Base-by-base conservation (phyloP, 176 grass and related monocot genomes). In the Carex pumila region DNA sequence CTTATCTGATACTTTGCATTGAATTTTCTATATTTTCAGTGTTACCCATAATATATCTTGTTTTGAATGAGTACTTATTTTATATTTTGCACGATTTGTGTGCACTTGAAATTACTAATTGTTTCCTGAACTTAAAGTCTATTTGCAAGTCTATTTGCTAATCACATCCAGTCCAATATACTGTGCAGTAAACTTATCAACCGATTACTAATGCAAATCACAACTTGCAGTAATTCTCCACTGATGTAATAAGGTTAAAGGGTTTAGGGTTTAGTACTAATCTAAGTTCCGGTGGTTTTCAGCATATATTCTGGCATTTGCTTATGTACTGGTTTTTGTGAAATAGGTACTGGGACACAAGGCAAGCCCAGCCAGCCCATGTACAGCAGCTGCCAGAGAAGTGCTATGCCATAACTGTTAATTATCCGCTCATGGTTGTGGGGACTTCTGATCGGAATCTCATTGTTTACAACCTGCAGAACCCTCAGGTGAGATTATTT, bases 401-500 rank as follows among this genome's bases (percentile, higher is more conserved):
- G 32, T 92, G 90, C 82, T 94, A 91, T 71, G 79, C 95, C 80
- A 80, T 98, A 77, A 91, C 95, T 65, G 95, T 98, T 83, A 90
- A 83, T 79, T 98, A 98, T 79, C 92, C 92, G 43, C 89, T 98
- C 83, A 94, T 98, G 95, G 94, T 98, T 86, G 92, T 98, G 84
- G 95, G 95, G 60, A 98, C 92, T 47, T 86, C 95, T 43, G 95
- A 94, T 81, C 90, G 91, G 56, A 86, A 98, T 37, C 58, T 98
- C 8, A 85, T 94, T n/a, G 86, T 98, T 69, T 98, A 91, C 89
- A 94, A 98, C 86, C 88, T 98, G 82, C 95, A 91, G 80, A 98
- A 91, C 83, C 92, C 95, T 83, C 92, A 98, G 92, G 95, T 98
- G 71, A 84, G 7, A 78, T 2, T 22, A 34, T 78, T 31, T 55